Base-by-base conservation (phyloP, 2,329 filamentous ascomycete genomes). In the Venturia pyrina region DNA sequence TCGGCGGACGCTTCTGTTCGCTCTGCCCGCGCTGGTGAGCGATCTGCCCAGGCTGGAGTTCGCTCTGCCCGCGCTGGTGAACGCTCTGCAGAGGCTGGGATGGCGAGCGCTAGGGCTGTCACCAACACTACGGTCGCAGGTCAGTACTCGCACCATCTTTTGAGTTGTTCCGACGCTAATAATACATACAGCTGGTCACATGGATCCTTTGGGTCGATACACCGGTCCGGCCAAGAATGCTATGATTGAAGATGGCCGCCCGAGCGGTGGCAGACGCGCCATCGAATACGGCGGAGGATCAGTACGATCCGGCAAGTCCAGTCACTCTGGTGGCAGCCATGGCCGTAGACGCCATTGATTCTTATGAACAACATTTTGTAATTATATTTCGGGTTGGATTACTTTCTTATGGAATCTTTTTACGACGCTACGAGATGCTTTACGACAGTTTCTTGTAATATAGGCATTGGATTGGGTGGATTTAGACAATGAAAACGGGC, bases 181-280 rank as follows among this genome's bases (percentile, higher is more conserved):
- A 17, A 37, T 19, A 1, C 19, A 2, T n/a, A 37, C 32, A 59
- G 53, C 53, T 46, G 63, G 63, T 28, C 63, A 65, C 43, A 48
- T 57, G 50, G 63, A 65, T 28, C n/a, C 32, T 7, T 2, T 34
- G 11, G 63, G 63, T n/a, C 63, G 63, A 28, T 65, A 65, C 40
- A 59, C 50, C 1, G 63, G 63, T 2, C 63, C 63, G 7, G 24
- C 21, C 13, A 64, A 59, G 19, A 17, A 59, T n/a, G 53, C 53
- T 4, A 34, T 37, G 44, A 62, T 62, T 28, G 40, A 44, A 40
- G 60, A 48, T 19, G 40, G 60, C n/a, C 40, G n/a, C n/a, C 11
- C 37, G 7, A 5, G 6, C 15, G 37, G 37, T 44, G 34, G 34
- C 5, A 44, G 60, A 24, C 60, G 60, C 5, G 37, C 44, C 21